These are phyloP conservation scores for Leishmania turanica DNA, from an alignment of 208 protist species.

Conservation along the genomic window DNA sequence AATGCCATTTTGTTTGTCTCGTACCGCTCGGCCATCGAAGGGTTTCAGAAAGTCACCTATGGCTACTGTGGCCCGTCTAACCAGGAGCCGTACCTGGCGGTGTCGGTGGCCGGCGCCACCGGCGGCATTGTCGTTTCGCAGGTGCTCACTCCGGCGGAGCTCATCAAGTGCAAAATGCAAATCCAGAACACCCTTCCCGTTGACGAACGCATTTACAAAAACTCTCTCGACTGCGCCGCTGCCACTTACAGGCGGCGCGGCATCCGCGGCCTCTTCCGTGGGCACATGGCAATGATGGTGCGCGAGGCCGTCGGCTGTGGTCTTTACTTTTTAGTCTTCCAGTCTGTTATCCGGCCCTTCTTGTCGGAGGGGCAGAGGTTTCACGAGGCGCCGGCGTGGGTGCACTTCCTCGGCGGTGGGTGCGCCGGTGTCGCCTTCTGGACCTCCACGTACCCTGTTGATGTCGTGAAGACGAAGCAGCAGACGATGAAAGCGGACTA, in stretches of 20 bases:
- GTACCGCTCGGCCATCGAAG: constrained; percentile 60
- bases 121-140: constrained; percentile 82
- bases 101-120: constrained; percentile 59
- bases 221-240: constrained; percentile 77
- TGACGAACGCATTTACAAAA: constrained; percentile 74
- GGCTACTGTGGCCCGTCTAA: constrained; percentile 41
- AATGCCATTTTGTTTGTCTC: constrained; percentile 85
- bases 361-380: constrained; percentile 63
- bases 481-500: constrained; percentile 88
- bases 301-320: constrained; percentile 88
- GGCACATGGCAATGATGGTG: constrained; percentile 87
- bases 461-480: constrained; percentile 91
- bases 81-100: constrained; percentile 70
- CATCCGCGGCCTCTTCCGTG: constrained; percentile 79
- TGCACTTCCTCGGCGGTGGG: constrained; percentile 85
- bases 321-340: constrained; percentile 88
- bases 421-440: constrained; percentile 91
- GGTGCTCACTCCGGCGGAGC: constrained; percentile 88
- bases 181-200: constrained; percentile 89
- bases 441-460: constrained; percentile 89
- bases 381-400: constrained; percentile 70
- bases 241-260: constrained; percentile 68
- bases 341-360: constrained; percentile 77
- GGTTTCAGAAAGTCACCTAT: constrained; percentile 65
- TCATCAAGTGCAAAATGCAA: constrained; percentile 94